Base-by-base conservation (phyloP, 805 yeast species). In the Suhomyces canberraensis region DNA sequence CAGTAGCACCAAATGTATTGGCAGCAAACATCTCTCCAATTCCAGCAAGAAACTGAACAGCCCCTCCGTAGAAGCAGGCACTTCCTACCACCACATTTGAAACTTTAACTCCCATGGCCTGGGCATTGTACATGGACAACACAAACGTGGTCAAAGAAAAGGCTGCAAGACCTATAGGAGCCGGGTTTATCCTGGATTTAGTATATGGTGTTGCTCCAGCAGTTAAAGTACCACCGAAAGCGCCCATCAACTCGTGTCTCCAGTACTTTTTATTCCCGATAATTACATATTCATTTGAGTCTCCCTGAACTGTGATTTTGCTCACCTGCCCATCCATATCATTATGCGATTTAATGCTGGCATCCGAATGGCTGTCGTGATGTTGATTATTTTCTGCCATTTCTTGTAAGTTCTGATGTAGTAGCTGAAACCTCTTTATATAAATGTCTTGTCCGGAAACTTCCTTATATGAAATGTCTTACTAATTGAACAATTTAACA, bases 1-100 rank as follows among this genome's bases (percentile, higher is more conserved):
- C 80, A 41, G 82, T 71, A 47, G 80, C 85, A 60, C 86, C 87
- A 62, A 80, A 83, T 14, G 88, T 82, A 60, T 81, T 81, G 51
- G 82, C 87, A 28, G 75, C 69, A 13, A 79, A 76, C 60, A 82
- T 69, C 59, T 84, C 86, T 74, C 83, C 76, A 69, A 83, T 69
- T 38, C 88, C 89, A 4, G 88, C 85, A 40, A 81, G 63, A 38
- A 79, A 62, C 58, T 81, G 88, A 40, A 81, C 71, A n/a, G 76
- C 65, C 22, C 89, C 90, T 41, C 88, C 90, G 54, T 81, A 80
- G 58, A 82, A 81, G 47, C 77, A 64, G 14, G 85, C 83, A 42
- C 73, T 63, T 35, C 84, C 81, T 37, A 81, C 78, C 26, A 81
- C 78, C 32, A 82, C 61, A 40, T 77, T 75, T 25, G 76, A 73